phyloP scores from a whole-genome alignment of 176 grass and related monocot genomes.

The Oryza longistaminata region DNA sequence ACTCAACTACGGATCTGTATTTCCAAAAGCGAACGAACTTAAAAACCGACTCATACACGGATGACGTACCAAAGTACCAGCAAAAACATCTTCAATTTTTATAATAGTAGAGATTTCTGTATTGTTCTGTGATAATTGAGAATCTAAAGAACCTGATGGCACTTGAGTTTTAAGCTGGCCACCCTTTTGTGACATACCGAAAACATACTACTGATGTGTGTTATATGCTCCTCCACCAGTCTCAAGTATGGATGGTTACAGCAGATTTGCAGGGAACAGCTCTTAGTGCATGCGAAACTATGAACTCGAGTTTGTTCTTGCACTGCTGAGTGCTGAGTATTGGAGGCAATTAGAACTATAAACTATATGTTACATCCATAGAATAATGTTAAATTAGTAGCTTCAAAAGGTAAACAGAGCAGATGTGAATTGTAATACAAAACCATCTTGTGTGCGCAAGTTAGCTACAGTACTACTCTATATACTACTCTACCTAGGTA shows the following conservation, averaged over 20 bases:
- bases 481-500: neutral
- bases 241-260: neutral
- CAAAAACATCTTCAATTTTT: no score
- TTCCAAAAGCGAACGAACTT: no score
- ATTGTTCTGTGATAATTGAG: neutral
- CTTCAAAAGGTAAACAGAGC: constrained; percentile 20
- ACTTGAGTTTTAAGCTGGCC: neutral
- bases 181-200: neutral
- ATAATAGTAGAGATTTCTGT: neutral
- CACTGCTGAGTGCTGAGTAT: neutral
- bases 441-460: neutral
- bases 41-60: no score
- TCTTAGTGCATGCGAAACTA: neutral
- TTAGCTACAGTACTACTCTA: neutral
- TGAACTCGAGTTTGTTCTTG: neutral
- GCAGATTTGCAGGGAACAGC: neutral
- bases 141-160: neutral
- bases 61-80: no score
- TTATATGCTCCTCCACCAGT: constrained; percentile 1
- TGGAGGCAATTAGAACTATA: neutral
- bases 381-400: constrained; percentile 7
- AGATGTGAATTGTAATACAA: neutral
- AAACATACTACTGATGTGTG: constrained; percentile 2
- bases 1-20: no score
- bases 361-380: neutral